Conservation (phyloP, 371 early-diverging fungal species). For the Actinomucor elegans region DNA sequence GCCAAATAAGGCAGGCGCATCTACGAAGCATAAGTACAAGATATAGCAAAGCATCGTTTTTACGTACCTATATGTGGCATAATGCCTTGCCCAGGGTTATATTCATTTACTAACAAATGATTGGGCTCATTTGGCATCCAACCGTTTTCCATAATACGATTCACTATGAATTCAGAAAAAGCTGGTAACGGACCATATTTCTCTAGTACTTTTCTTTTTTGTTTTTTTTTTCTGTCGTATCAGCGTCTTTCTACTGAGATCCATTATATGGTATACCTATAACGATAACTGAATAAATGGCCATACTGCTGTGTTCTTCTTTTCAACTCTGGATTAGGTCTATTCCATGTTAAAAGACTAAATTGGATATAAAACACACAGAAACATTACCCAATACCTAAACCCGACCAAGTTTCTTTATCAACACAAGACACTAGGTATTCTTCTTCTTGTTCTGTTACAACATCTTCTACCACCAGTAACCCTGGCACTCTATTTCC, state of each 20-base stretch:
- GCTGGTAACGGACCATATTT: constrained; percentile 59
- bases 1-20: constrained; percentile 69
- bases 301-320: constrained; percentile 79
- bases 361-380: not conserved
- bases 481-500: constrained; percentile 33
- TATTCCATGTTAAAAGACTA: constrained; percentile 6
- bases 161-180: constrained; percentile 39
- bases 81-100: constrained; percentile 71
- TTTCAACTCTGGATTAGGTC: constrained; percentile 75
- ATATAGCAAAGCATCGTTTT: constrained; percentile 9
- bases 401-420: constrained; percentile 37
- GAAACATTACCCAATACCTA: constrained; percentile 38
- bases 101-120: constrained; percentile 72
- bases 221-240: too few relatives aligned
- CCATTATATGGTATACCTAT: constrained; percentile 61
- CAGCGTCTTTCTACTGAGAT: too few relatives aligned
- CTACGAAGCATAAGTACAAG: constrained; percentile 20
- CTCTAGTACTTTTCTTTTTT: constrained; percentile 51
- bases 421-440: constrained; percentile 21
- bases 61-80: constrained; percentile 49
- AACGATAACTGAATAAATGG: constrained; percentile 66
- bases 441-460: constrained; percentile 36
- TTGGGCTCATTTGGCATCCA: constrained; percentile 53
- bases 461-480: constrained; percentile 29
- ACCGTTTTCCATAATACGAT: constrained; percentile 40